Evolutionary conservation across 1,284 basidiomycete species (phyloP).

Genomic region (Cryptococcus wingfieldii): DNA sequence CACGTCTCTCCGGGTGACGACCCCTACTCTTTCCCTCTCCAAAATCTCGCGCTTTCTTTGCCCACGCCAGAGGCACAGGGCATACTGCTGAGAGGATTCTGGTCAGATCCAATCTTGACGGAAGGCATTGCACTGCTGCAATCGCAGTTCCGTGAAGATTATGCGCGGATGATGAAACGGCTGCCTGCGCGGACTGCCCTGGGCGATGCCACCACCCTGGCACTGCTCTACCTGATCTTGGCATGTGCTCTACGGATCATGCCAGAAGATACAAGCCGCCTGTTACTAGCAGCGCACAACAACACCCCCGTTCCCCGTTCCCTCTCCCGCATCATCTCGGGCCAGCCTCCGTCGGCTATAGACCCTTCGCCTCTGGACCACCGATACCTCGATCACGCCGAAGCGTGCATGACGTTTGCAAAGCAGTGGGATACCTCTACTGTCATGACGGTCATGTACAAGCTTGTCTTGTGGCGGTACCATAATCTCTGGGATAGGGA

Average conservation of each 20-base stretch:
- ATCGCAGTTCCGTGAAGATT: slow-evolving; percentile 35
- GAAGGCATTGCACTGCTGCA: slow-evolving; percentile 43
- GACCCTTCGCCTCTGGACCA: slow-evolving; percentile 42
- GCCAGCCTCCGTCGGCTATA: slow-evolving; percentile 12
- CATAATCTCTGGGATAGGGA: slow-evolving; percentile 20
- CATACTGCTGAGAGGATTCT: slow-evolving; percentile 43
- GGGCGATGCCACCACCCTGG: slow-evolving; percentile 44
- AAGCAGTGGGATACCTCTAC: slow-evolving; percentile 36
- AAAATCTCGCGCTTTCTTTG: slow-evolving; percentile 30
- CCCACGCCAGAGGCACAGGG: slow-evolving; percentile 35
- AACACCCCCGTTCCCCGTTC: slow-evolving; percentile 12
- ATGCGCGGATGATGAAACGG: slow-evolving; percentile 31
- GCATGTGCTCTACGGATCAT: slow-evolving; percentile 35
- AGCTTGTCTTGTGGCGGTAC: slow-evolving; percentile 40
- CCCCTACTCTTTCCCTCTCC: slow-evolving; percentile 29
- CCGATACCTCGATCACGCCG: slow-evolving; percentile 41
- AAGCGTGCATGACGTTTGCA: slow-evolving; percentile 31
- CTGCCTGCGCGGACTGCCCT: slow-evolving; percentile 19
- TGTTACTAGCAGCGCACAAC: slow-evolving; percentile 29
- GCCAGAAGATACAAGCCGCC: slow-evolving; percentile 39
- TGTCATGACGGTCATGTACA: slow-evolving; percentile 42
- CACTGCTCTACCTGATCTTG: slow-evolving; percentile 38
- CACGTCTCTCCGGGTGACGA: slow-evolving; percentile 17
- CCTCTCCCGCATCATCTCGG: slow-evolving; percentile 19
- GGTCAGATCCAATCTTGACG: slow-evolving; percentile 40